Base-by-base conservation (phyloP, 2,329 filamentous ascomycete species). In the Trichoderma aggressivum region DNA sequence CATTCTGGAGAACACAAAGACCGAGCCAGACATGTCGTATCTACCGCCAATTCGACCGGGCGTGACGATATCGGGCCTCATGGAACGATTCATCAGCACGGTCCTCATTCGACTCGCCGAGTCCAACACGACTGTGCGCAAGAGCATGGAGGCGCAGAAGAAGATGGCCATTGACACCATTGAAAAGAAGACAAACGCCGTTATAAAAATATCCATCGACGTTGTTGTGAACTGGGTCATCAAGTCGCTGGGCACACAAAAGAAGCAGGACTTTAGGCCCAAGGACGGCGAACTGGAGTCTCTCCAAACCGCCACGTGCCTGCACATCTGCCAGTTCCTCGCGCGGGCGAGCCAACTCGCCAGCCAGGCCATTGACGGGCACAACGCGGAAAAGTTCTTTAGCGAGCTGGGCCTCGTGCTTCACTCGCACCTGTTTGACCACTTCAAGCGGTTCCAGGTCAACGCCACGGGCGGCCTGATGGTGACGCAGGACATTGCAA, bases 401-500 rank as follows among this genome's bases (percentile, higher is more conserved):
- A 91, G 91, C 72, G 95, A 98, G 82, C 88, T 98, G 26, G 94
- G 93, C 1, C 84, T 94, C 16, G 91, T 91, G 11, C 86, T 97
- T 43, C 90, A 94, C 75, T 84, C 87, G 63, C 87, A 97, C 11
- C 87, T 99, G 5, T 90, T 99, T 73, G 93, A 96, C 73, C 96
- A 99, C 82, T 93, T 98, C 82, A 96, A 97, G 78, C 94, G 93
- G 77, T 99, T 97, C 83, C 90, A 91, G 72, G 94, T 99, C 75
- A 97, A 94, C 75, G 93, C 94, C 53, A 94, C 95, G 0, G 96
- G 96, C 73, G 96, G 94, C 3, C 88, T 99, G 60, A 96, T 98
- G 88, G 93, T 98, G 30, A 95, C 92, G 43, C 97, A 98, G 83
- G 96, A 99, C 79, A 94, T 98, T 80, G 93, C 94, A 43, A 94